Conservation (phyloP, 2,329 filamentous ascomycete species). For the Sarocladiaceae sp. region DNA sequence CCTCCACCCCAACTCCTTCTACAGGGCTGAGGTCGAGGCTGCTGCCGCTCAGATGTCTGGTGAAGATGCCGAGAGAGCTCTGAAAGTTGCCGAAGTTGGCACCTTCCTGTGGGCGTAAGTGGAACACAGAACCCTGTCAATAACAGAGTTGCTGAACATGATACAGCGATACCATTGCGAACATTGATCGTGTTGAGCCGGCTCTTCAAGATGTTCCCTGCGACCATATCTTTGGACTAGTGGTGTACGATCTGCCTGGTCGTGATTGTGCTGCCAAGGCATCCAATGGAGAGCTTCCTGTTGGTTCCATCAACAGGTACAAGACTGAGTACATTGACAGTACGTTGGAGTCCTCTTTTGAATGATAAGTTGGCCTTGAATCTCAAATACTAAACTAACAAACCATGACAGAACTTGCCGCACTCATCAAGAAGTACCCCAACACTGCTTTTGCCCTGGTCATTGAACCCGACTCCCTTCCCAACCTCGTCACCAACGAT, state of each 20-base stretch:
- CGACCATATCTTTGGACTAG: slow-evolving; percentile 37
- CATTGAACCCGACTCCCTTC: slow-evolving; percentile 57
- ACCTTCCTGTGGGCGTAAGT: slow-evolving; percentile 34
- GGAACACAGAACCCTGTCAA: neutral
- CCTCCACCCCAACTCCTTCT: slow-evolving; percentile 32
- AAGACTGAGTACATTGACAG: slow-evolving; percentile 35
- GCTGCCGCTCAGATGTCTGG: slow-evolving; percentile 24
- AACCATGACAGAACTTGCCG: slow-evolving; percentile 30
- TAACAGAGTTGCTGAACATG: neutral
- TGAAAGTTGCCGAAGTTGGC: slow-evolving; percentile 30
- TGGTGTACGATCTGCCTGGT: slow-evolving; percentile 58
- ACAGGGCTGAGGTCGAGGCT: slow-evolving; percentile 29
- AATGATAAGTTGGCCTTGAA: too few relatives aligned
- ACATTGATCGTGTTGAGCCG: slow-evolving; percentile 30
- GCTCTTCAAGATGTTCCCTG: slow-evolving; percentile 29
- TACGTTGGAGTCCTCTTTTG: slow-evolving; percentile 16
- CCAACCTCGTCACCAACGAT: slow-evolving; percentile 57
- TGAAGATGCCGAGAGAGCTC: slow-evolving; percentile 22
- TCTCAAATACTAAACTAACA: too few relatives aligned
- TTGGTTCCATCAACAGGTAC: slow-evolving; percentile 41
- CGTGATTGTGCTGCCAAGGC: slow-evolving; percentile 58
- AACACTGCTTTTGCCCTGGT: slow-evolving; percentile 37
- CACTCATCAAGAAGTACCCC: slow-evolving; percentile 45
- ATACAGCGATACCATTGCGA: slow-evolving; percentile 29
- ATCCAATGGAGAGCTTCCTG: slow-evolving; percentile 55